Evolutionary conservation across 2,329 filamentous ascomycete species (phyloP).

Genomic region (Fusarium liriodendri): DNA sequence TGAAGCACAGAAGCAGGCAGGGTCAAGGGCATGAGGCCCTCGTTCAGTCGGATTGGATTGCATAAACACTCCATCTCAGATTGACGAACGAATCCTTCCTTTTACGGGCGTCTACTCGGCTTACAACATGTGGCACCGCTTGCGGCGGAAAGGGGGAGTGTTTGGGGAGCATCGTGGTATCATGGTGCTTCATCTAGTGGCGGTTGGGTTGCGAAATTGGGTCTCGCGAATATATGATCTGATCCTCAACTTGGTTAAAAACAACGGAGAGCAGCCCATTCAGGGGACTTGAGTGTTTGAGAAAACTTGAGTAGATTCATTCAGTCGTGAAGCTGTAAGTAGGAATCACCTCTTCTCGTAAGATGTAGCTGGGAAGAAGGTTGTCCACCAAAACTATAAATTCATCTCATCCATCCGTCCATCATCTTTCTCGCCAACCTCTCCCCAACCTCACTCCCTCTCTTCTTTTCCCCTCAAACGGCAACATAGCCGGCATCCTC

Average conservation of each 20-base stretch:
- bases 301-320: not conserved
- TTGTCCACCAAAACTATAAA: slow-evolving; percentile 22
- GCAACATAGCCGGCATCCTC: not conserved
- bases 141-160: not conserved
- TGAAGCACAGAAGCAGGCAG: not conserved
- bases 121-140: not conserved
- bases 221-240: not conserved
- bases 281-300: not conserved
- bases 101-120: not conserved
- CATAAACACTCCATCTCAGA: not conserved
- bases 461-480: not conserved
- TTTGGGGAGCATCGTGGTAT: slow-evolving; percentile 2
- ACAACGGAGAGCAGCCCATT: not conserved
- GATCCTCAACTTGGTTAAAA: not conserved
- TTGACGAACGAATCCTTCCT: not conserved
- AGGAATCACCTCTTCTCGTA: not conserved
- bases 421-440: not conserved
- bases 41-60: not conserved
- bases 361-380: slow-evolving; percentile 12
- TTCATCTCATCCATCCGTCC: not conserved
- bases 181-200: not conserved
- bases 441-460: not conserved
- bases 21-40: not conserved
- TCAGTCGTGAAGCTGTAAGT: not conserved
- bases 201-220: not conserved